Evolutionary conservation across 495 filamentous ascomycete species (phyloP), one percentile per base, ranked within the genome.

Genomic region (Penicillium odoratum): DNA sequence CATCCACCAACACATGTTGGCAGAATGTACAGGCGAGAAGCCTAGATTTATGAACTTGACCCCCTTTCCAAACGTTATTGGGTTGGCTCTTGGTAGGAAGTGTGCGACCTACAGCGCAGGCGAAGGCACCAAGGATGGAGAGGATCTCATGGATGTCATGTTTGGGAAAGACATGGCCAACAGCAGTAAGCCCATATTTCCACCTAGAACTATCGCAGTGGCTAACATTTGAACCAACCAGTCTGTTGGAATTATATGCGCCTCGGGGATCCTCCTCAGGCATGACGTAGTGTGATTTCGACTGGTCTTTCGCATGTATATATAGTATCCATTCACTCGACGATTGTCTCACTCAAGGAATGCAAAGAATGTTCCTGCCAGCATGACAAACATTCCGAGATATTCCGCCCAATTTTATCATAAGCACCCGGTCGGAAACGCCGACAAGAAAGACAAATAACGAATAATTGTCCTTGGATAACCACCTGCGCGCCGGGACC

Each of bases 101-200:
- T 86, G 85, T 0, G 78, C 89, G 10, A 75, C 78, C 13, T 90
- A 86, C 59, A 81, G 76, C 51, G 71, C 78, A 0, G 72, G 69
- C 0, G 69, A 68, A 3, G 85, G 84, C 0, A 76, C 80, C 36
- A 71, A 67, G 5, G 72, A 74, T 51, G 86, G 86, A 0, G 81
- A 82, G 60, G 78, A 88, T 43, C 71, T 85, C 11, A 75, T 84
- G 78, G 69, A 78, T 67, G 66, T 65, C 30, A 81, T 87, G 63
- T 90, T 90, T 69, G 81, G 83, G 29, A 78, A 86, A 21, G 88
- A 89, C 69, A 74, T 89, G 60, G 88, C 83, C 0, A 84, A 86
- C 69, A 75, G 66, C 31, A 83, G 75, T 78, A 63, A 48, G 71
- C 63, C 21, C 21, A 57, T 34, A 21, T 25, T 51, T 29, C 4